A percentile compares a stretch with the other conserved stretches of the same genome.
These are phyloP conservation scores for Colletotrichum simmondsii DNA, from an alignment of 2,329 filamentous ascomycete species.

Conservation along the genomic window DNA sequence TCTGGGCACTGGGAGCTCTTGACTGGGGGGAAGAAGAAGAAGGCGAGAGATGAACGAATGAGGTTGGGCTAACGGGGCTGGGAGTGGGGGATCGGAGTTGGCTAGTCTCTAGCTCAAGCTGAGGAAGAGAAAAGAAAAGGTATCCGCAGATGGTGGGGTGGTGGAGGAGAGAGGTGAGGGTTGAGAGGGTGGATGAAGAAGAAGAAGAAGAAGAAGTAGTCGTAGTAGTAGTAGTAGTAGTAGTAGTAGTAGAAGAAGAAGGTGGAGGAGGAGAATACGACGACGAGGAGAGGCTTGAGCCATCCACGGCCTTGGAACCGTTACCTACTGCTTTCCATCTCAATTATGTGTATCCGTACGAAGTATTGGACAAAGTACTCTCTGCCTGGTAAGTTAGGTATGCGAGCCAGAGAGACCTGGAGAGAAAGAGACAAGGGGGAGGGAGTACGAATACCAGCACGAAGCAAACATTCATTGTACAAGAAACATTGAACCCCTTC, in stretches of 20 bases:
- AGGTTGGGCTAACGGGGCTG: not conserved
- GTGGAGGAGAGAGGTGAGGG: not conserved
- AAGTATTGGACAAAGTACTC: not conserved
- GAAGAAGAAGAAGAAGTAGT: not conserved
- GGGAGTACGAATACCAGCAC: not conserved
- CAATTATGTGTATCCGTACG: not conserved
- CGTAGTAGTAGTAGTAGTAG: not conserved
- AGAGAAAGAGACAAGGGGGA: not conserved
- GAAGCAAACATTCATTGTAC: constrained; percentile 8
- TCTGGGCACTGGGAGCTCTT: no score
- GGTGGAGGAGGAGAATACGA: not conserved
- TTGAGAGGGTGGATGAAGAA: not conserved
- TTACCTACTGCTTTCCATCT: not conserved
- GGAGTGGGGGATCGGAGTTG: not conserved
- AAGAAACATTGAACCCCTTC: not conserved
- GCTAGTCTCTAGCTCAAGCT: not conserved
- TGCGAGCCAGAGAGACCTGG: not conserved
- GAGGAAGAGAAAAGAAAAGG: not conserved
- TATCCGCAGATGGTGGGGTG: not conserved
- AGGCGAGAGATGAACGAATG: not conserved
- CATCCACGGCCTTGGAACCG: not conserved
- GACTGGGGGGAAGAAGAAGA: no score
- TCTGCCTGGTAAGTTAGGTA: no score
- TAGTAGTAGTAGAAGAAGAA: not conserved
- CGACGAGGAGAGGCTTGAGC: not conserved